Conservation (phyloP, 2,329 filamentous ascomycete species). For the Beauveria bassiana region DNA sequence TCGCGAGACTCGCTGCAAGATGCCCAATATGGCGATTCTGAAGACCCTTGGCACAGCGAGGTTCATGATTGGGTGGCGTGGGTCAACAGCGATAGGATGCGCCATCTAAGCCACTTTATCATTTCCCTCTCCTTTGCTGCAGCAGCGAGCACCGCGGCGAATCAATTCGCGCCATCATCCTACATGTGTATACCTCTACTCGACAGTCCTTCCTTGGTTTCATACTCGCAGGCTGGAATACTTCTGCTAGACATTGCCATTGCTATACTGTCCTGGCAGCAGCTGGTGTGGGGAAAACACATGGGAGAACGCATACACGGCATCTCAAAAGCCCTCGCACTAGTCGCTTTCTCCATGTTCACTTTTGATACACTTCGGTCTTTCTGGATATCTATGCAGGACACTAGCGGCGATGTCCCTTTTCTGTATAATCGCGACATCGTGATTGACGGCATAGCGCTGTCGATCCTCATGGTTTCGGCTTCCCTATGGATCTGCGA, state of each 20-base stretch:
- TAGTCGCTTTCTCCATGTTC: slow-evolving; percentile 30
- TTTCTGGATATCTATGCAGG: slow-evolving; percentile 13
- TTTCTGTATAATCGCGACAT: slow-evolving; percentile 42
- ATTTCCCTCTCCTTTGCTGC: slow-evolving; percentile 31
- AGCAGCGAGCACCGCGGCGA: slow-evolving; percentile 34
- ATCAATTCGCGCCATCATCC: slow-evolving; percentile 36
- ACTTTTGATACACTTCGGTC: slow-evolving; percentile 30
- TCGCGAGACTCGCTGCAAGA: slow-evolving; percentile 36
- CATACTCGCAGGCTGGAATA: slow-evolving; percentile 29
- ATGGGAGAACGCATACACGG: slow-evolving; percentile 38
- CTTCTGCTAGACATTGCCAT: slow-evolving; percentile 5
- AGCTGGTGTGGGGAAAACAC: slow-evolving; percentile 43
- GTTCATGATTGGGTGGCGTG: slow-evolving; percentile 41
- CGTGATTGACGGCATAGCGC: slow-evolving; percentile 38
- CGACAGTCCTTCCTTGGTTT: slow-evolving; percentile 30
- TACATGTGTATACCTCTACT: slow-evolving; percentile 41
- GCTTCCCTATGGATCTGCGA: slow-evolving; percentile 40
- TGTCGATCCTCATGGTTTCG: slow-evolving; percentile 37
- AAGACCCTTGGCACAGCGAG: slow-evolving; percentile 41
- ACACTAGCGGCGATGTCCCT: neutral
- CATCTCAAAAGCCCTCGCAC: slow-evolving; percentile 34
- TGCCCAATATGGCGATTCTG: slow-evolving; percentile 25
- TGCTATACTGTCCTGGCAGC: slow-evolving; percentile 41
- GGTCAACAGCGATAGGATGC: slow-evolving; percentile 34
- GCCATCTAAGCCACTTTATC: slow-evolving; percentile 26